Evolutionary conservation across 441 rosid genomes (phyloP).

Genomic region (Erysimum cheiri): DNA sequence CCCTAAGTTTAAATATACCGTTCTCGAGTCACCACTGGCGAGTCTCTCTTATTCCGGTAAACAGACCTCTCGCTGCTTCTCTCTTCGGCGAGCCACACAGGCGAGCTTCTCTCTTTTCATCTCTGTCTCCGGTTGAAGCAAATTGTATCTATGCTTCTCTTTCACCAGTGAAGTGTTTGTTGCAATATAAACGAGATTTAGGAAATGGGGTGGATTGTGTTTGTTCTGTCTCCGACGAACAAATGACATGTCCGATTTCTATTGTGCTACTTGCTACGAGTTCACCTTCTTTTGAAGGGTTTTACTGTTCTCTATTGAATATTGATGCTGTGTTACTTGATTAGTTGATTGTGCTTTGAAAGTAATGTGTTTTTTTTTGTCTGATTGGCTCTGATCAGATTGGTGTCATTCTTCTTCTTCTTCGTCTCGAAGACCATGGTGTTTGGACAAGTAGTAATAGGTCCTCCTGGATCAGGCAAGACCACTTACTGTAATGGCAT

Average conservation of each 20-base stretch:
- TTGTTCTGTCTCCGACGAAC: not conserved
- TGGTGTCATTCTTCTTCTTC: slow-evolving; percentile 6
- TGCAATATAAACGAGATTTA: not conserved
- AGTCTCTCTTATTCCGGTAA: not conserved
- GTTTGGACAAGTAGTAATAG: slow-evolving; percentile 93
- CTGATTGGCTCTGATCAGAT: slow-evolving; percentile 9
- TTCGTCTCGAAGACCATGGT: slow-evolving; percentile 50
- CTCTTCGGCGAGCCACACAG: not conserved
- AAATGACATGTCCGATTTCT: not conserved
- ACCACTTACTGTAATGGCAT: slow-evolving; percentile 97
- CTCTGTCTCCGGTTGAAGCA: not conserved
- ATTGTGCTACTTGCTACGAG: not conserved
- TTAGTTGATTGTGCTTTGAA: not conserved
- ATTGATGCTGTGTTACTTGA: not conserved
- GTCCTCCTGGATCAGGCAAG: slow-evolving; percentile 97
- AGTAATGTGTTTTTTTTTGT: not conserved
- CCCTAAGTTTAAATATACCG: slow-evolving; percentile 3
- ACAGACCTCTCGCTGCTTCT: not conserved
- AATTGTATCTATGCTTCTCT: not conserved
- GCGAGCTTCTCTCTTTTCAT: not conserved
- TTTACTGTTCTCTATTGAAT: not conserved
- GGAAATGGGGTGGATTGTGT: not conserved
- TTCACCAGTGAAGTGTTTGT: not conserved
- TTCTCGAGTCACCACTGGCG: not conserved
- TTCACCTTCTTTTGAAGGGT: not conserved